Percentiles rank a stretch among this genome's conserved stretches.
Conservation (phyloP, 768 basidiomycete genomes). For the Pholiota molesta region DNA sequence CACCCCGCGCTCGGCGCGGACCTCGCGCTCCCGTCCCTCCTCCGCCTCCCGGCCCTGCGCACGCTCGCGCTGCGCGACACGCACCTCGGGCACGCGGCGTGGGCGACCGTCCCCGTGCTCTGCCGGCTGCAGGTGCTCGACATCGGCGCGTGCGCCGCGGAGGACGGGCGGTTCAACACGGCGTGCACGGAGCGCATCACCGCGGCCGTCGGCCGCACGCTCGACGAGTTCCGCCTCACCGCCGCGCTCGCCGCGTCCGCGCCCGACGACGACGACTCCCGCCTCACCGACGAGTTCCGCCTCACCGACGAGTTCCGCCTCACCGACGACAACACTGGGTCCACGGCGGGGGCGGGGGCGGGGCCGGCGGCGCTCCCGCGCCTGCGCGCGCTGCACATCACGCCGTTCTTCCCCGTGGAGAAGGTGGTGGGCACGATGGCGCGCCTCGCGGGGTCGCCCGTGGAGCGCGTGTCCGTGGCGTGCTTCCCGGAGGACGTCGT, state of each 20-base stretch:
- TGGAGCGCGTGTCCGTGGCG: constrained; percentile 58
- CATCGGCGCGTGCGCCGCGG: constrained; percentile 61
- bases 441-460: constrained; percentile 59
- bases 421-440: constrained; percentile 61
- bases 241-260: too few relatives aligned
- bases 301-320: too few relatives aligned
- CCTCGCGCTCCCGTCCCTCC: constrained; percentile 68
- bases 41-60: constrained; percentile 62
- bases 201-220: constrained; percentile 55
- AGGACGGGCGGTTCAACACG: constrained; percentile 54
- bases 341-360: too few relatives aligned
- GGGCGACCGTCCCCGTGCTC: constrained; percentile 52
- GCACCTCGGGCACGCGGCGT: constrained; percentile 65
- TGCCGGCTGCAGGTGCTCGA: constrained; percentile 61
- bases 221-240: constrained; percentile 58
- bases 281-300: too few relatives aligned
- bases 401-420: constrained; percentile 64
- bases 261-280: too few relatives aligned
- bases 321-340: too few relatives aligned
- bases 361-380: too few relatives aligned
- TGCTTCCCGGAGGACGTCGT: constrained; percentile 66
- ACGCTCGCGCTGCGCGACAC: constrained; percentile 70
- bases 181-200: constrained; percentile 65
- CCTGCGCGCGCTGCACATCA: constrained; percentile 59
- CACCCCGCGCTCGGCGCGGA: constrained; percentile 55